Base-by-base conservation (phyloP, 23 red algal genomes). In the Cyanidium caldarium region DNA sequence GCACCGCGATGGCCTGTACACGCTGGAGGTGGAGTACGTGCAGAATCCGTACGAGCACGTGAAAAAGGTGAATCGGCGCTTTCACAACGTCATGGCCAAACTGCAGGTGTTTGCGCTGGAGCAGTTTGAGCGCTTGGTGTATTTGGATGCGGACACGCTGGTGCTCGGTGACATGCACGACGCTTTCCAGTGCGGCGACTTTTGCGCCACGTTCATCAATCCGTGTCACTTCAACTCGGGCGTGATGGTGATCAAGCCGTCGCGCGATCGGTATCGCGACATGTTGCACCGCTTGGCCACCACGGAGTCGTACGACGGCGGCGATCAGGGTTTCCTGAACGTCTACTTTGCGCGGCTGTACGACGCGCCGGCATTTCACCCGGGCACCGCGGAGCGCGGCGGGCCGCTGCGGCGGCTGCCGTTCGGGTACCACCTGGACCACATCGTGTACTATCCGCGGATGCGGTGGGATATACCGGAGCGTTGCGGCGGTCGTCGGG, bases 301-400 rank as follows among this genome's bases (percentile, higher is more conserved):
- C n/a, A 80, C 70, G 35, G 43, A 68, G 20, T 86, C 81, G 31
- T 94, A 94, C 75, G 87, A 94, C 45, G 81, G 81, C 35, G 87
- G 80, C 17, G 87, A 94, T 70, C 87, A 94, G 68, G 87, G 87
- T n/a, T 94, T 94, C 61, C 72, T 94, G 39, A 94, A 94, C 44
- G 42, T 38, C 17, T 94, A 85, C 68, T 94, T 70, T 45, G 39
- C 87, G 20, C 46, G 68, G 21, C 68, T 94, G 39, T 38, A 78
- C 67, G 38, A 80, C 33, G 87, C 87, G 29, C 87, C 87, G 0
- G 44, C 72, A 2, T 94, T 94, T 46, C 56, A 74, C 66, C 65
- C 33, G 1, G 34, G 1, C 16, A 21, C 20, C 38, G 16, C 15
- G 19, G 25, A 41, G 20, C 36, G 35, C 67, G 56, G 75, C 0